Evolutionary conservation across 2,329 filamentous ascomycete species (phyloP).

Genomic region (Neurospora sp.): DNA sequence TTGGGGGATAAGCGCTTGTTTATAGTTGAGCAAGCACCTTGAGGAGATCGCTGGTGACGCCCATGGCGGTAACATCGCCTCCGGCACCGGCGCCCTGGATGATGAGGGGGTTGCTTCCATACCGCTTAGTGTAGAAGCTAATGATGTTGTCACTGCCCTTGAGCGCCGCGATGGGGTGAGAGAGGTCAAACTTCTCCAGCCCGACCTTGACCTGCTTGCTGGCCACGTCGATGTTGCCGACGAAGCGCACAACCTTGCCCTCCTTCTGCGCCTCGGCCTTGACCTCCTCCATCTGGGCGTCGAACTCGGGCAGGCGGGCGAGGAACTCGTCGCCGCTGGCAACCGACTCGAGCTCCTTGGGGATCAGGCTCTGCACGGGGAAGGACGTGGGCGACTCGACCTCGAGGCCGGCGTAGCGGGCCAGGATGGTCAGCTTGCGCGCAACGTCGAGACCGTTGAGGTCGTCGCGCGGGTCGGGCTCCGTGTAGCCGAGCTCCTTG

Average conservation of each 20-base stretch:
- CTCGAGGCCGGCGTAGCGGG: slow-evolving; percentile 70
- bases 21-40: slow-evolving; percentile 71
- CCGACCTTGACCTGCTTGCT: slow-evolving; percentile 81
- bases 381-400: slow-evolving; percentile 80
- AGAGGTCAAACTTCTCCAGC: slow-evolving; percentile 76
- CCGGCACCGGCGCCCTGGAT: slow-evolving; percentile 91
- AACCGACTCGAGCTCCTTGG: slow-evolving; percentile 69
- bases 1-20: slow-evolving; percentile 3
- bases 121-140: slow-evolving; percentile 94
- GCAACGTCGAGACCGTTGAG: slow-evolving; percentile 84
- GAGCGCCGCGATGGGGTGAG: slow-evolving; percentile 83
- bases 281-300: slow-evolving; percentile 78
- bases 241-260: slow-evolving; percentile 88
- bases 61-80: slow-evolving; percentile 95
- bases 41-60: slow-evolving; percentile 84
- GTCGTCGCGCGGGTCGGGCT: slow-evolving; percentile 79
- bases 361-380: slow-evolving; percentile 89
- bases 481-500: slow-evolving; percentile 85
- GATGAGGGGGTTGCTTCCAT: slow-evolving; percentile 82
- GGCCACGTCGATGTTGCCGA: slow-evolving; percentile 84
- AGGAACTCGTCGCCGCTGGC: slow-evolving; percentile 79
- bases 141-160: slow-evolving; percentile 99
- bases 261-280: slow-evolving; percentile 78
- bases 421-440: slow-evolving; percentile 91
- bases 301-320: slow-evolving; percentile 67